Evolutionary conservation across 176 grass and related monocot genomes (phyloP), one percentile per base, ranked within the genome.

Genomic region (Coix lacrymajobi): DNA sequence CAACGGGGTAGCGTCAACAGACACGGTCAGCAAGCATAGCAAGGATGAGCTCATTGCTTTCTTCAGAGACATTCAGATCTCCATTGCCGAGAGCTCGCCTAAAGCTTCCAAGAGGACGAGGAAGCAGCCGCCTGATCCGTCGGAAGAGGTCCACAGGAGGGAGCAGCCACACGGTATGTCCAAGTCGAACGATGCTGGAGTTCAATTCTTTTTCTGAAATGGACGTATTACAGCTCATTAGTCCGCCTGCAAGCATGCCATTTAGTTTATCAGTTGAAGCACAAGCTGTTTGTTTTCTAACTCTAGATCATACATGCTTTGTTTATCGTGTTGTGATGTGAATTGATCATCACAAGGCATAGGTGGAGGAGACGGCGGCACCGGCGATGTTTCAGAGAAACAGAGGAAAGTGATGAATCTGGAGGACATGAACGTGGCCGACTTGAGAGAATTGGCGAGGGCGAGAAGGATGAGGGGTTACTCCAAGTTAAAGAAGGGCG

Each of bases 401-500:
- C 48, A 16, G 26, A 34, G n/a, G 31, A 76, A 82, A 19, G 17
- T 12, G 12, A 39, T n/a, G 32, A 86, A 85, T 61, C 7, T 94
- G 31, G 90, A 92, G 43, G 85, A 69, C 5, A 85, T 94, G 94
- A 94, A 84, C 66, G 32, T 92, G 45, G 32, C 73, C 8, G 85
- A 92, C 43, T 67, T 94, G 87, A 94, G 85, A 79, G 88, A 83
- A 39, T 3, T 94, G 80, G 94, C 92, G 13, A 94, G 32, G 32
- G 61, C 40, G 24, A 93, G 83, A 57, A 74, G 77, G 38, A 81
- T 97, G 80, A 94, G 81, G 67, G 92, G 92, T 31, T 94, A 89
- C 83, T 85, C 91, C 30, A 94, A 88, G 79, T 40, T 90, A 54
- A 97, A 90, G 77, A 97, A 94, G 78, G 83, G 64, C 10, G 81